phyloP scores from a whole-genome alignment of 2,329 filamentous ascomycete species.

The Elsinoe fawcettii region DNA sequence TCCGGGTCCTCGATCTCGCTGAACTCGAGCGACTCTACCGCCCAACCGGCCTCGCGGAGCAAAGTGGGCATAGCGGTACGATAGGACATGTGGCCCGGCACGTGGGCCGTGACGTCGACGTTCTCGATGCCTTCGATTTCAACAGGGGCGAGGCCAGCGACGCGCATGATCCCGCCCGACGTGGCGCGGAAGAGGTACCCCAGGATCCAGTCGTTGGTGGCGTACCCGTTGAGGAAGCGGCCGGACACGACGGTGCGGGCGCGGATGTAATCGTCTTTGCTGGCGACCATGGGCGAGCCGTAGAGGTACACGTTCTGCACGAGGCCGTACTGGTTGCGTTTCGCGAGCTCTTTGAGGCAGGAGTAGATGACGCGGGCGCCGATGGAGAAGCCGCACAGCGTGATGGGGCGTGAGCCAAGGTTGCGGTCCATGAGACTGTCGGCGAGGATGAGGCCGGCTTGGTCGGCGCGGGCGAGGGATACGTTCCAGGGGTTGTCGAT shows the following conservation, averaged over 20 bases:
- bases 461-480: slow-evolving; percentile 82
- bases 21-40: slow-evolving; percentile 88
- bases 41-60: slow-evolving; percentile 80
- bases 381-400: slow-evolving; percentile 88
- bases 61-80: slow-evolving; percentile 84
- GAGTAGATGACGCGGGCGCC: slow-evolving; percentile 89
- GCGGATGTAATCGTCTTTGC: slow-evolving; percentile 78
- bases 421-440: slow-evolving; percentile 90
- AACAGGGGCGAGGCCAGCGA: slow-evolving; percentile 75
- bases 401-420: slow-evolving; percentile 82
- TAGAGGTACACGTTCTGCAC: slow-evolving; percentile 95
- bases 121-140: slow-evolving; percentile 82
- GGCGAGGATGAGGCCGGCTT: slow-evolving; percentile 83
- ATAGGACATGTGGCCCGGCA: slow-evolving; percentile 94
- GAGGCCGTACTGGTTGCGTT: slow-evolving; percentile 74
- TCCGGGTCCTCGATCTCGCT: slow-evolving; percentile 95
- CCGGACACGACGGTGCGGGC: slow-evolving; percentile 79
- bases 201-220: slow-evolving; percentile 93
- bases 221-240: slow-evolving; percentile 91
- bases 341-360: slow-evolving; percentile 77
- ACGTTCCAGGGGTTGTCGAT: slow-evolving; percentile 99
- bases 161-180: slow-evolving; percentile 77
- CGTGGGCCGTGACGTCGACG: slow-evolving; percentile 71
- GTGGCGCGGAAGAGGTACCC: slow-evolving; percentile 91
- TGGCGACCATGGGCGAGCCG: slow-evolving; percentile 84